These are phyloP conservation scores for Straminergon stramineum DNA, from an alignment of 225 moss, liverwort and hornwort species.

Conservation along the genomic window DNA sequence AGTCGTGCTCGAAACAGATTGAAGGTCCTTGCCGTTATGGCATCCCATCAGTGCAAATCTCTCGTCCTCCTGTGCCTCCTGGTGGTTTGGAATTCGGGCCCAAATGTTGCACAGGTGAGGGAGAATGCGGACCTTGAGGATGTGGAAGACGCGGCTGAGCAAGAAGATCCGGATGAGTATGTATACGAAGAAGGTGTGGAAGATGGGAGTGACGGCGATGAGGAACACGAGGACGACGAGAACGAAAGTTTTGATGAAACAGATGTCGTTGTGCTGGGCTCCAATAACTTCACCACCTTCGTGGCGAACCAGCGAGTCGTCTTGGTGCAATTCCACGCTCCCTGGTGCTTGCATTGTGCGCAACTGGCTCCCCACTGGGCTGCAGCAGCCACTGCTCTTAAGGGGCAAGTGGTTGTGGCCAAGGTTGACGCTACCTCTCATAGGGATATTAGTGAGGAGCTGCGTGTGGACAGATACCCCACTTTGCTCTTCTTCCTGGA, in stretches of 20 bases:
- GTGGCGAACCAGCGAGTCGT: slow-evolving; percentile 33
- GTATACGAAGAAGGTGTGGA: not conserved
- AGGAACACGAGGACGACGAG: slow-evolving; percentile 1
- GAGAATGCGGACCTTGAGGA: slow-evolving; percentile 4
- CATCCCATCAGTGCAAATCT: not conserved
- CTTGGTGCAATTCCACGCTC: slow-evolving; percentile 61
- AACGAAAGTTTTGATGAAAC: slow-evolving; percentile 17
- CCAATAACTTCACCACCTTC: slow-evolving; percentile 54
- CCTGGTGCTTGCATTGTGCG: slow-evolving; percentile 67
- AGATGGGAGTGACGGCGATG: not conserved
- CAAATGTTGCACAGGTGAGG: not conserved
- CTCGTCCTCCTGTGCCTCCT: not conserved
- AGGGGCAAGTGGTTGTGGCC: slow-evolving; percentile 44
- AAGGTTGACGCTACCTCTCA: slow-evolving; percentile 61
- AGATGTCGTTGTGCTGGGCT: slow-evolving; percentile 57
- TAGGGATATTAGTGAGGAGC: slow-evolving; percentile 30
- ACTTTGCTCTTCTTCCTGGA: slow-evolving; percentile 60
- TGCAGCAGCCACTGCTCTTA: slow-evolving; percentile 60
- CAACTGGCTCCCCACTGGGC: slow-evolving; percentile 53
- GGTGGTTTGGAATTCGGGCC: not conserved
- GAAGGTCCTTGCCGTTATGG: not conserved
- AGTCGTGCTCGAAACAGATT: not conserved
- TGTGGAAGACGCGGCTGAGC: not conserved
- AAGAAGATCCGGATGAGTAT: not conserved
- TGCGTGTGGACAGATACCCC: slow-evolving; percentile 45